Conservation (phyloP, 1,139 yeast genomes). For the Meyerozyma athensensis region DNA sequence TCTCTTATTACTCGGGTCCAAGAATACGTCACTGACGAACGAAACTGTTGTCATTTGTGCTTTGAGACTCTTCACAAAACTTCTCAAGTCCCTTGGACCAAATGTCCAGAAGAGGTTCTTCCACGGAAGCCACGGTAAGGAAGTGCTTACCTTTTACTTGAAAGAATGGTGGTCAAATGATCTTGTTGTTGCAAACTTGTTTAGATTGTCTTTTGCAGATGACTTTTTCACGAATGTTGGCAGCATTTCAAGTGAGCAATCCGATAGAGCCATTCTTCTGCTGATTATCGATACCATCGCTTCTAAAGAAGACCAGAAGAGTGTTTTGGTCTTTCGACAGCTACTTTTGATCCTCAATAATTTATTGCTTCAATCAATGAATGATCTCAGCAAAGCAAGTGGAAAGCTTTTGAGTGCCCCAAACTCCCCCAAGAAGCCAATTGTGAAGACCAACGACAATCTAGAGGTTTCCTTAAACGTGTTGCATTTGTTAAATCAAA, state of each 20-base stretch:
- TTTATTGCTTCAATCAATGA: slow-evolving; percentile 33
- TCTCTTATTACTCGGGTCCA: slow-evolving; percentile 45
- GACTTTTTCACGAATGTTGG: neutral
- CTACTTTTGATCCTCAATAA: slow-evolving; percentile 37
- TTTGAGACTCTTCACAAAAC: slow-evolving; percentile 45
- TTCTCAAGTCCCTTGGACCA: slow-evolving; percentile 44
- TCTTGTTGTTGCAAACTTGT: slow-evolving; percentile 27
- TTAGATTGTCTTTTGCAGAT: slow-evolving; percentile 41
- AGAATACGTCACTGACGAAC: slow-evolving; percentile 13
- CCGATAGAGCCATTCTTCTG: slow-evolving; percentile 4
- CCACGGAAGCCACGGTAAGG: slow-evolving; percentile 49
- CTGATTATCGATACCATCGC: slow-evolving; percentile 1
- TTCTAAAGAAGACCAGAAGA: slow-evolving; percentile 2
- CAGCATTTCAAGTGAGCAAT: slow-evolving; percentile 4
- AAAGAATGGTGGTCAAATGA: slow-evolving; percentile 45
- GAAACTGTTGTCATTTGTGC: slow-evolving; percentile 43
- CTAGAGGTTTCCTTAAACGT: slow-evolving; percentile 27
- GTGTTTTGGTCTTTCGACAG: slow-evolving; percentile 32
- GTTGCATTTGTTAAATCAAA: slow-evolving; percentile 32
- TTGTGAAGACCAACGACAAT: slow-evolving; percentile 10
- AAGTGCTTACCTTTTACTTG: slow-evolving; percentile 44
- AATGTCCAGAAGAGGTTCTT: slow-evolving; percentile 47
- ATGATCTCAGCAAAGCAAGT: slow-evolving; percentile 24
- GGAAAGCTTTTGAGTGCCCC: slow-evolving; percentile 40
- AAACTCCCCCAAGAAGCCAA: slow-evolving; percentile 22